Conservation (phyloP, 116 monocot genomes). For the Dioscorea cayenensis region DNA sequence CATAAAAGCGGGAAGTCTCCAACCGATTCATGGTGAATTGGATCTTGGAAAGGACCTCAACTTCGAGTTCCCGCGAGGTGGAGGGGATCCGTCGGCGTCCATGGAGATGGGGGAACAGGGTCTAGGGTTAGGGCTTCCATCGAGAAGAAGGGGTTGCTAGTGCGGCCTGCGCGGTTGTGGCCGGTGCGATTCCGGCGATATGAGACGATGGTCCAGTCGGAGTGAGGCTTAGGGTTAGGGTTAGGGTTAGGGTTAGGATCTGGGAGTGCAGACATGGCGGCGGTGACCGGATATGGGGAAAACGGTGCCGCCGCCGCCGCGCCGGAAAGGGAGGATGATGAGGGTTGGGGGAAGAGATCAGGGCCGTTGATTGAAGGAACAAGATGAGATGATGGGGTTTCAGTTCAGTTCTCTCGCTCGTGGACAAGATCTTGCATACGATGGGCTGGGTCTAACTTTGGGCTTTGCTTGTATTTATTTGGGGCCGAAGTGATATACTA, state of each 20-base stretch:
- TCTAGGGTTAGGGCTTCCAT: too few relatives aligned
- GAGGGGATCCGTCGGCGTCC: constrained; percentile 4
- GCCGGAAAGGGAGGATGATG: too few relatives aligned
- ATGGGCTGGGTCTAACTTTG: too few relatives aligned
- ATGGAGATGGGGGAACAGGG: not conserved
- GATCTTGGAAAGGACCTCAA: not conserved
- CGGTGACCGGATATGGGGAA: not conserved
- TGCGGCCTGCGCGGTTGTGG: not conserved
- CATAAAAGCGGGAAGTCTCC: constrained; percentile 1
- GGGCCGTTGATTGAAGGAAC: too few relatives aligned
- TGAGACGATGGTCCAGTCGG: constrained; percentile 6
- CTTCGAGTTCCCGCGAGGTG: not conserved
- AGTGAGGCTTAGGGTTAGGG: not conserved
- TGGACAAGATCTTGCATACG: too few relatives aligned
- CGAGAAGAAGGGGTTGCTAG: not conserved
- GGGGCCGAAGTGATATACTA: too few relatives aligned
- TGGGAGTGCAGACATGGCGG: not conserved
- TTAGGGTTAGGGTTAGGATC: not conserved
- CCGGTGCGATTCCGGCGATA: not conserved
- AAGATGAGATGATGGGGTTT: too few relatives aligned
- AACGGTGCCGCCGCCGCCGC: not conserved
- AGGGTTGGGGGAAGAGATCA: too few relatives aligned
- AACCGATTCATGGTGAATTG: not conserved
- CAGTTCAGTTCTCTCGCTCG: too few relatives aligned
- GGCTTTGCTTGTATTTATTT: too few relatives aligned